These are phyloP conservation scores for Gilbertella persicaria DNA, from an alignment of 371 early-diverging fungal genomes.

Conservation along the genomic window DNA sequence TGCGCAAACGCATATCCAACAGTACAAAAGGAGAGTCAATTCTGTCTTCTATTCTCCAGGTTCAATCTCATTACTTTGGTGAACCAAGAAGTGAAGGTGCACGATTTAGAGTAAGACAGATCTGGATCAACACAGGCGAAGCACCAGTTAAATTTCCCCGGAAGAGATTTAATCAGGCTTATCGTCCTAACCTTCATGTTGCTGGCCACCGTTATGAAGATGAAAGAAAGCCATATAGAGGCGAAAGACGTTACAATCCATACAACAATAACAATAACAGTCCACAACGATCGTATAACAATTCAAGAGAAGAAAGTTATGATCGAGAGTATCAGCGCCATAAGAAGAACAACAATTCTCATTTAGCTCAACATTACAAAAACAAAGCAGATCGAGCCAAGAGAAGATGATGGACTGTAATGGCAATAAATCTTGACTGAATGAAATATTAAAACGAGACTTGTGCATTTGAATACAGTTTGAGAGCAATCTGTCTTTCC, in stretches of 20 bases:
- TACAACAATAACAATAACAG: too few relatives aligned
- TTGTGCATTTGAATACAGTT: too few relatives aligned
- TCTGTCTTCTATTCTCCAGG: slow-evolving; percentile 17
- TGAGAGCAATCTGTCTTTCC: too few relatives aligned
- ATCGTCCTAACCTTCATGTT: not conserved
- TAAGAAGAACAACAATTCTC: slow-evolving; percentile 7
- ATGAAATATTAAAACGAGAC: too few relatives aligned
- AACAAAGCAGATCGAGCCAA: slow-evolving; percentile 9
- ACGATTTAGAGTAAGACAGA: slow-evolving; percentile 2
- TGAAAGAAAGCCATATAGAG: not conserved
- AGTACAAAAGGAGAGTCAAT: slow-evolving; percentile 10
- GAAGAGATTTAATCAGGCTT: not conserved
- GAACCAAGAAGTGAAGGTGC: slow-evolving; percentile 15
- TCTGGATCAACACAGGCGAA: slow-evolving; percentile 8
- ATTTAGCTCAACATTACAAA: slow-evolving; percentile 15
- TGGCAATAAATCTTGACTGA: too few relatives aligned
- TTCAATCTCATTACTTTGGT: slow-evolving; percentile 6
- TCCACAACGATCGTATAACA: not conserved
- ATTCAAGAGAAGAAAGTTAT: not conserved
- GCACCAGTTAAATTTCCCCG: not conserved
- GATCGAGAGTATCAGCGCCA: slow-evolving; percentile 4
- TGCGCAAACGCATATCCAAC: slow-evolving; percentile 1
- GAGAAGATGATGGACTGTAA: too few relatives aligned
- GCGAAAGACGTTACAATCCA: not conserved
- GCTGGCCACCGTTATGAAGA: not conserved